phyloP scores from a whole-genome alignment of 345 rosid genomes.

The Salix suchowensis region DNA sequence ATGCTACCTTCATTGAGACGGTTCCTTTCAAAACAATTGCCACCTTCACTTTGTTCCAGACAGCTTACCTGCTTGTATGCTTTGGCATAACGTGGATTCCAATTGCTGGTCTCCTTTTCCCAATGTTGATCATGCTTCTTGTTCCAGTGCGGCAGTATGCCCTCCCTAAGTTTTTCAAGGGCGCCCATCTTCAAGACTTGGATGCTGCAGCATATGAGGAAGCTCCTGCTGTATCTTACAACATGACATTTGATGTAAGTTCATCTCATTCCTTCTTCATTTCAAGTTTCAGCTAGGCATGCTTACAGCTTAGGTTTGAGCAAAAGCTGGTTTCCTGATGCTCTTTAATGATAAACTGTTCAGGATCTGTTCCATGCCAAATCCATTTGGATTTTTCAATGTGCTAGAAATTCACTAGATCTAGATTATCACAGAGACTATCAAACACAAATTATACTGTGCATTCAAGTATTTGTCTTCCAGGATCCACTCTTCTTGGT shows the following conservation, averaged over 20 bases:
- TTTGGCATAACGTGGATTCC: constrained; percentile 97
- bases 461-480: not conserved
- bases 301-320: not conserved
- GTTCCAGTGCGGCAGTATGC: constrained; percentile 85
- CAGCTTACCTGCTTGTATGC: constrained; percentile 65
- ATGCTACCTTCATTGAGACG: constrained; percentile 75
- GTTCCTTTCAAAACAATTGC: constrained; percentile 84
- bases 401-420: not conserved
- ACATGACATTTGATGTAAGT: constrained; percentile 55
- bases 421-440: not conserved
- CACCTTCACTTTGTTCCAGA: constrained; percentile 71
- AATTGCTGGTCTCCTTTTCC: constrained; percentile 84
- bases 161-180: constrained; percentile 81
- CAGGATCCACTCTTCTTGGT: not conserved
- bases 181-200: constrained; percentile 80
- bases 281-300: constrained; percentile 1
- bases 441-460: not conserved
- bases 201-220: constrained; percentile 96
- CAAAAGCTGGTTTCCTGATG: not conserved
- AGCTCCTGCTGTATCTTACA: constrained; percentile 69
- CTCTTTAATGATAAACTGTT: not conserved
- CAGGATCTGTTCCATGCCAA: not conserved
- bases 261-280: constrained; percentile 6
- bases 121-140: constrained; percentile 81
- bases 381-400: not conserved